Conservation (phyloP, 1,139 yeast genomes). For the Yamadazyma dendronema region DNA sequence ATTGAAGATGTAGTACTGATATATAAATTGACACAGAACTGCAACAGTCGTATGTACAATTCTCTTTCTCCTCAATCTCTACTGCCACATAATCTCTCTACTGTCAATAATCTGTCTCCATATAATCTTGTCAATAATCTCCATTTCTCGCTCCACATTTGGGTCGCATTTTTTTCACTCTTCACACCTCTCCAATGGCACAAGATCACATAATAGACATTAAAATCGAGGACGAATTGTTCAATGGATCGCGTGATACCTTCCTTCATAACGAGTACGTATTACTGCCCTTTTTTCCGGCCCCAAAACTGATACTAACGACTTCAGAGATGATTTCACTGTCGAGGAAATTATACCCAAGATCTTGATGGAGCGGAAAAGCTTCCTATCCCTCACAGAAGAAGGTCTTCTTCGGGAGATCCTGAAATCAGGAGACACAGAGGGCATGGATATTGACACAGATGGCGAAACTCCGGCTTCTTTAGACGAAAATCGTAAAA, state of each 20-base stretch:
- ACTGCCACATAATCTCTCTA: no score
- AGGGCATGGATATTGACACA: slow-evolving; percentile 9
- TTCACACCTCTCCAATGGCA: slow-evolving; percentile 4
- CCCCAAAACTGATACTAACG: slow-evolving; percentile 18
- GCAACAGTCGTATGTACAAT: no score
- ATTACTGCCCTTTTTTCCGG: neutral
- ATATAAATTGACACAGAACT: neutral
- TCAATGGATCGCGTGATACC: slow-evolving; percentile 35
- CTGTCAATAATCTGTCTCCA: no score
- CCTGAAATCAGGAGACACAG: slow-evolving; percentile 9
- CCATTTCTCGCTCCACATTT: no score
- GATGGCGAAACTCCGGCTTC: slow-evolving; percentile 8
- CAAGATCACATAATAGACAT: slow-evolving; percentile 10
- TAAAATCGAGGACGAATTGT: slow-evolving; percentile 17
- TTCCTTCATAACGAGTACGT: slow-evolving; percentile 43
- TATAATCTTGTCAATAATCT: no score
- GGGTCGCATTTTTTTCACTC: neutral
- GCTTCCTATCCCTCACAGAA: slow-evolving; percentile 54
- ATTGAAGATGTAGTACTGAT: slow-evolving; percentile 22
- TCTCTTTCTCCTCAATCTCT: no score
- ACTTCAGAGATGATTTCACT: slow-evolving; percentile 33
- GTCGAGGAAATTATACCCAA: slow-evolving; percentile 43
- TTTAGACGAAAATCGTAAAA: slow-evolving; percentile 8
- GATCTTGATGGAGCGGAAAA: slow-evolving; percentile 37
- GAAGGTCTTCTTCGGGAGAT: slow-evolving; percentile 39